These are phyloP conservation scores for Phascolomyces articulosus DNA, from an alignment of 371 early-diverging fungal genomes.

Conservation along the genomic window DNA sequence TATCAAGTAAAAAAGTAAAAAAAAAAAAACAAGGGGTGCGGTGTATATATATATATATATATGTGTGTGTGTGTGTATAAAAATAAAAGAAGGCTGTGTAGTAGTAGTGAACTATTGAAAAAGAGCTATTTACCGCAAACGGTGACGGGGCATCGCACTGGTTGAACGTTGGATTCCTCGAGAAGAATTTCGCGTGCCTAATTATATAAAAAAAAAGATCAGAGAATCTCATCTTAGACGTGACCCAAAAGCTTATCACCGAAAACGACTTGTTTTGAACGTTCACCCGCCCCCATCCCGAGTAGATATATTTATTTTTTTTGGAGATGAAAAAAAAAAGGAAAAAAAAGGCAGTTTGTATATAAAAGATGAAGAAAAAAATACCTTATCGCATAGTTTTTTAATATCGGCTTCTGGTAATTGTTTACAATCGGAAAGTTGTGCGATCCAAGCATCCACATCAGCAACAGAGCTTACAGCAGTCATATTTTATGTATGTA, in stretches of 20 bases:
- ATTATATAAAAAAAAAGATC: neutral
- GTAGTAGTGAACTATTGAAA: too few species aligned
- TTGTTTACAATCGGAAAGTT: conserved; percentile 88
- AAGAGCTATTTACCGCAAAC: conserved; percentile 87
- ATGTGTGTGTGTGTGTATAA: neutral
- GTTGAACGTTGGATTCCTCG: conserved; percentile 96
- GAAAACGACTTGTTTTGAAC: too few species aligned
- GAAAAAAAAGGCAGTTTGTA: neutral
- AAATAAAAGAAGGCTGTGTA: neutral
- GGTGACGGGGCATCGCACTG: conserved; percentile 93
- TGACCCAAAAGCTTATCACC: neutral
- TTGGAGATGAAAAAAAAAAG: too few species aligned
- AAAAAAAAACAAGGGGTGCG: neutral
- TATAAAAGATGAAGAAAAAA: neutral
- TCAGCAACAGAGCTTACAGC: conserved; percentile 50
- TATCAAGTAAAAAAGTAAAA: neutral
- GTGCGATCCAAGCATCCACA: conserved; percentile 89
- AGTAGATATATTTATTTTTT: too few species aligned
- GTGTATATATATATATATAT: too few species aligned
- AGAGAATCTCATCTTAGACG: neutral
- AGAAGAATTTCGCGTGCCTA: conserved; percentile 91
- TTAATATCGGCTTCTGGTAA: conserved; percentile 93
- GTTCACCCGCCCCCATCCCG: too few species aligned
- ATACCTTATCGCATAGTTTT: conserved; percentile 92
- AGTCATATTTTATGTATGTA: conserved; percentile 31